Conservation (phyloP, 345 rosid species). For the Gossypioides kirkii region DNA sequence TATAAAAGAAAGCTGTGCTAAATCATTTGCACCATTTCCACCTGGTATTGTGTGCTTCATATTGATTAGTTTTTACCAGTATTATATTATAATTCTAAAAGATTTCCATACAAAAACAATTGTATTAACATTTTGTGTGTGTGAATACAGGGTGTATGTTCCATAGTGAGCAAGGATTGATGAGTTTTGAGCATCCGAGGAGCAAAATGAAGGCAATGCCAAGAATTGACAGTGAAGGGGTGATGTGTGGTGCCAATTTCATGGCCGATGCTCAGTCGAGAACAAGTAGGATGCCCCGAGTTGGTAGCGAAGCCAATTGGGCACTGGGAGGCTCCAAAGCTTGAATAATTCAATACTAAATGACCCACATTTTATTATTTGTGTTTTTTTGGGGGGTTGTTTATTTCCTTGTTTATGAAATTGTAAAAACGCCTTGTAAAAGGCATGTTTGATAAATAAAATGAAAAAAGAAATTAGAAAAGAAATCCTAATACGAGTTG, state of each 20-base stretch:
- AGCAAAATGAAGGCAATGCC: slow-evolving; percentile 59
- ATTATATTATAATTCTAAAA: too few relatives aligned
- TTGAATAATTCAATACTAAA: not conserved
- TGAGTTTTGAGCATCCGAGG: slow-evolving; percentile 62
- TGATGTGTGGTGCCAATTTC: slow-evolving; percentile 68
- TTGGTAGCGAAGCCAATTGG: slow-evolving; percentile 74
- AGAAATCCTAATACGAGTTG: not conserved
- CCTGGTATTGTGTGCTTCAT: slow-evolving; percentile 15
- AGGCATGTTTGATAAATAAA: not conserved
- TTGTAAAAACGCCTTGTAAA: not conserved
- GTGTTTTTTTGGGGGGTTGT: too few relatives aligned
- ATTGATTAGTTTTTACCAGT: not conserved
- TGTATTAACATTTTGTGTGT: too few relatives aligned
- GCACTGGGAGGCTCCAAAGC: slow-evolving; percentile 43
- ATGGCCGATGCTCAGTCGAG: slow-evolving; percentile 52
- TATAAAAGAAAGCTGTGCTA: slow-evolving; percentile 57
- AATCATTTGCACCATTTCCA: slow-evolving; percentile 71
- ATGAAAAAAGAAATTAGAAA: not conserved
- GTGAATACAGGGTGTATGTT: slow-evolving; percentile 51
- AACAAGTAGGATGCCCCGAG: slow-evolving; percentile 47
- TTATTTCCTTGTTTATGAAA: not conserved
- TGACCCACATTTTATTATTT: not conserved
- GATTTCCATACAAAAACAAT: not conserved
- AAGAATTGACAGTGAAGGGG: slow-evolving; percentile 65
- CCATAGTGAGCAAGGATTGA: slow-evolving; percentile 53